phyloP scores from a whole-genome alignment of 495 filamentous ascomycete genomes.

The Hypoxylon lienhwacheense region DNA sequence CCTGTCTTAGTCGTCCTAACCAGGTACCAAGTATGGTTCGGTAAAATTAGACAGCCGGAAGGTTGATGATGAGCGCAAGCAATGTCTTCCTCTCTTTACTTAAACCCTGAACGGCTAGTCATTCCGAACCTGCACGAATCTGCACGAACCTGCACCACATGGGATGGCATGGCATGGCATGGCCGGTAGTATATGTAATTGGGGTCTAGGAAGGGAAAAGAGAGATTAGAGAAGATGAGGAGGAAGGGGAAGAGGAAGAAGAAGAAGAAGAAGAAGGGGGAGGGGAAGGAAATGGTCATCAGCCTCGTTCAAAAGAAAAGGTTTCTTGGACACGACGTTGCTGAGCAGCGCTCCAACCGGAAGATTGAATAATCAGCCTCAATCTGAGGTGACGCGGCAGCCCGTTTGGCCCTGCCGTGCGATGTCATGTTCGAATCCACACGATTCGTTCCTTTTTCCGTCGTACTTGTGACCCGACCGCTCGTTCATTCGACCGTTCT shows the following conservation, averaged over 20 bases:
- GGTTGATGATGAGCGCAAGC: slow-evolving; percentile 27
- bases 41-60: slow-evolving; percentile 35
- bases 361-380: slow-evolving; percentile 37
- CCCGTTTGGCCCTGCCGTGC: slow-evolving; percentile 20
- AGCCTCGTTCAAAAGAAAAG: slow-evolving; percentile 34
- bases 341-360: slow-evolving; percentile 26
- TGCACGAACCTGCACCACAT: no score
- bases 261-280: no score
- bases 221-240: no score
- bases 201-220: no score
- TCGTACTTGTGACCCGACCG: slow-evolving; percentile 18
- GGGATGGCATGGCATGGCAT: no score
- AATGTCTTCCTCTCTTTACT: slow-evolving; percentile 4
- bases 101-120: slow-evolving; percentile 23
- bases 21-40: slow-evolving; percentile 29
- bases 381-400: slow-evolving; percentile 30
- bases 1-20: slow-evolving; percentile 8
- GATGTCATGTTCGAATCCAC: no score
- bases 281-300: no score
- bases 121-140: slow-evolving; percentile 22
- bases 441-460: slow-evolving; percentile 16
- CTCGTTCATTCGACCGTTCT: slow-evolving; percentile 21
- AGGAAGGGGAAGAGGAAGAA: no score
- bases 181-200: no score
- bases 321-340: slow-evolving; percentile 21